Base-by-base conservation (phyloP, 179 eudicot genomes). In the Sideroxylon spinosum region DNA sequence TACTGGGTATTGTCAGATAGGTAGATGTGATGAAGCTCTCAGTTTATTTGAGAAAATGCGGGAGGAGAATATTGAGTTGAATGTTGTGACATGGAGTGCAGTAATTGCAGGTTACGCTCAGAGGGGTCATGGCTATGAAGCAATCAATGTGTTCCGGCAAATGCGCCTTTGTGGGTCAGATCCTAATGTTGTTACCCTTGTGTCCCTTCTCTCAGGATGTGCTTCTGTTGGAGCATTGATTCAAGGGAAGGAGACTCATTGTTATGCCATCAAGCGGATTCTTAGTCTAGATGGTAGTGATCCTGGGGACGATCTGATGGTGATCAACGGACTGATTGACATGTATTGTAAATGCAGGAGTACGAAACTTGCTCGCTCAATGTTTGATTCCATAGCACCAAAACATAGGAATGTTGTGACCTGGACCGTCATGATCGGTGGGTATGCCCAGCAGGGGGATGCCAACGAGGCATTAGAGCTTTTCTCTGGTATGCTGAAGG, bases 51-150 rank as follows among this genome's bases (percentile, higher is more conserved):
- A 85, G 86, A 81, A 74, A 64, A 88, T 88, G 91, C 53, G 73
- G 61, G 80, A 76, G 37, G 82, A 74, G 77, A 73, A 77, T 32
- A 76, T 90, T 68, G 85, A 86, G 62, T 78, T 86, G 75, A 81
- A 92, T 79, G 86, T 90, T 74, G 89, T 92, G 55, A 88, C 97
- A 0, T 92, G 97, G 97, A 90, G 90, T 88, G 97, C 97, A 55
- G 91, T 90, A 20, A 92, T 92, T 79, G 84, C 94, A 2, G 97
- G 91, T 5, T 92, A 90, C 78, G 88, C 94, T 8, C 97, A 90
- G 77, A 86, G 90, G 81, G 97, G 86, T 62, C 85, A 81, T 37
- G 94, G 97, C 2, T 75, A 81, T 77, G 90, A 92, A 78, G 97
- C 92, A 1, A 78, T 92, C 75, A 82, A 84, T 63, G 86, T 90